Conservation (phyloP, 2,329 filamentous ascomycete genomes). For the Scedosporium apiospermum region DNA sequence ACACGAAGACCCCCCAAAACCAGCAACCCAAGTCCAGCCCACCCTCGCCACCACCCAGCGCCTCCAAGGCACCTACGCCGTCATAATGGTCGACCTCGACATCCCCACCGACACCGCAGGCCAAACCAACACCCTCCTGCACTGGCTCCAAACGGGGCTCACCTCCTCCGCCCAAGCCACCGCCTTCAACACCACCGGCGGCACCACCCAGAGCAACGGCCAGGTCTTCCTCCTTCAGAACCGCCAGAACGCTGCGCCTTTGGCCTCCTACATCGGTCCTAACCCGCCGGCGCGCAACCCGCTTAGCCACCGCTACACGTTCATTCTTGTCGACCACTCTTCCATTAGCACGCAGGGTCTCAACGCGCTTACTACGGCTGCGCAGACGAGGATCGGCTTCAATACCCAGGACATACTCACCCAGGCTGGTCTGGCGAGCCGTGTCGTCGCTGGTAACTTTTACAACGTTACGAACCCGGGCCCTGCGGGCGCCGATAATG, state of each 20-base stretch:
- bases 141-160: slow-evolving; percentile 35
- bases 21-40: slow-evolving; percentile 25
- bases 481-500: background rate
- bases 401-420: slow-evolving; percentile 19
- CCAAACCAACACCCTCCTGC: slow-evolving; percentile 31
- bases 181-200: slow-evolving; percentile 17
- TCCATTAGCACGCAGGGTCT: slow-evolving; percentile 15
- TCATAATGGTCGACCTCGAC: slow-evolving; percentile 35
- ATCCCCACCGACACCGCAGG: slow-evolving; percentile 22
- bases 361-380: slow-evolving; percentile 18
- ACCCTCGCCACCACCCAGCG: slow-evolving; percentile 24
- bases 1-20: background rate
- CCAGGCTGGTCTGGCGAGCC: slow-evolving; percentile 19
- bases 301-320: slow-evolving; percentile 28
- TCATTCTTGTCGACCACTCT: slow-evolving; percentile 29
- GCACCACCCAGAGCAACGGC: slow-evolving; percentile 7
- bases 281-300: slow-evolving; percentile 26
- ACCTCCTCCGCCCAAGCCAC: slow-evolving; percentile 10
- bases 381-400: slow-evolving; percentile 21
- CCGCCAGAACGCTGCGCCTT: slow-evolving; percentile 14
- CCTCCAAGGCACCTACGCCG: slow-evolving; percentile 30
- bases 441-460: slow-evolving; percentile 26
- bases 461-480: slow-evolving; percentile 28
- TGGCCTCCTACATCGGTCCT: slow-evolving; percentile 25
- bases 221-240: slow-evolving; percentile 23